Percentiles rank a stretch among this genome's conserved stretches.
phyloP scores from a whole-genome alignment of 177 flowering plant species.

The Tripterygium wilfordii region DNA sequence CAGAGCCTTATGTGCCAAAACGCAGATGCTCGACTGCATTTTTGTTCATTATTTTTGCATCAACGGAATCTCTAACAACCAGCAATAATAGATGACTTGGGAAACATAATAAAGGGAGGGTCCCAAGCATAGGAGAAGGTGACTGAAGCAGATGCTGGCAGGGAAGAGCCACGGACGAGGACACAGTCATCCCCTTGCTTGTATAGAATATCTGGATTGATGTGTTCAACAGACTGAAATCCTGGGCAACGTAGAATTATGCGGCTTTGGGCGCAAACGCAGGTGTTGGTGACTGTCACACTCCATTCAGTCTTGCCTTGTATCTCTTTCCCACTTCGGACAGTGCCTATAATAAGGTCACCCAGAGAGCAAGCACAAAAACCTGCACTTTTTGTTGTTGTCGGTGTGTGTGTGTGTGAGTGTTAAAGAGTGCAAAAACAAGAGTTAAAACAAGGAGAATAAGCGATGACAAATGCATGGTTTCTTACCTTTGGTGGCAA shows the following conservation, averaged over 20 bases:
- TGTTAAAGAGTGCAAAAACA: too few species aligned
- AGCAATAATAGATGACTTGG: too few species aligned
- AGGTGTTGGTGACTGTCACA: not conserved
- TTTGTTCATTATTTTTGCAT: too few species aligned
- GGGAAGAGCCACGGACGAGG: not conserved
- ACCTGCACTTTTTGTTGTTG: constrained; percentile 5
- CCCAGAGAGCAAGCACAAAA: constrained; percentile 7
- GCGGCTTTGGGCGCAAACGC: not conserved
- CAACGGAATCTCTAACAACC: too few species aligned
- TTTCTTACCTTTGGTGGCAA: constrained; percentile 9
- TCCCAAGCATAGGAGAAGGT: not conserved
- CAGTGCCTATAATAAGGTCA: not conserved
- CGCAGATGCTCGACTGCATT: too few species aligned
- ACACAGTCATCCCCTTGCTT: not conserved
- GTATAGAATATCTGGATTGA: not conserved
- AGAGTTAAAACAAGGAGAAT: not conserved
- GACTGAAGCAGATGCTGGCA: not conserved
- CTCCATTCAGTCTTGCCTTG: not conserved
- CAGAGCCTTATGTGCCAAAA: too few species aligned
- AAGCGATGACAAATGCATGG: not conserved
- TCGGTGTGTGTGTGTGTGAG: too few species aligned
- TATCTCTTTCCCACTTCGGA: constrained; percentile 11
- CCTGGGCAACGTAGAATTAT: not conserved
- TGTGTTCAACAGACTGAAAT: not conserved
- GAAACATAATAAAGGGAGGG: too few species aligned